phyloP scores from a whole-genome alignment of 768 basidiomycete genomes.

The Rhizopogon vinicolor region DNA sequence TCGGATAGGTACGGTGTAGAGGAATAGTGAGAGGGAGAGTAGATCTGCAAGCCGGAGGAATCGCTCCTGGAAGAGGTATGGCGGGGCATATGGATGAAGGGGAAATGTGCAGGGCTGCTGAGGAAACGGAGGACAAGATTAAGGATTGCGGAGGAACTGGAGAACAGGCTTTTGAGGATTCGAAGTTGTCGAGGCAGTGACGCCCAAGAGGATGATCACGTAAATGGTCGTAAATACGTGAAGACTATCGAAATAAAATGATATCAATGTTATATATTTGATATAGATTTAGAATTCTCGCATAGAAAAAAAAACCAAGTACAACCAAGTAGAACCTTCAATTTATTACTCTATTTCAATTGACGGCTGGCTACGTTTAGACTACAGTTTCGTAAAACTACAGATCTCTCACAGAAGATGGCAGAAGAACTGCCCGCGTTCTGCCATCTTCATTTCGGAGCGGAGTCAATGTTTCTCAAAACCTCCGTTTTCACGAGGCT shows the following conservation, averaged over 20 bases:
- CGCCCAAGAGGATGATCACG: conserved; percentile 21
- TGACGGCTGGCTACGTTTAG: conserved; percentile 24
- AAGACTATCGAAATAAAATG: conserved; percentile 13
- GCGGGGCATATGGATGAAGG: conserved; percentile 21
- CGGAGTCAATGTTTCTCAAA: neutral
- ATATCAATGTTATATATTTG: conserved; percentile 18
- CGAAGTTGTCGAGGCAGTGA: conserved; percentile 31
- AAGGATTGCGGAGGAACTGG: conserved; percentile 18
- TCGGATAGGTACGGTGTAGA: conserved; percentile 23
- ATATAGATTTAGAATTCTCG: conserved; percentile 12
- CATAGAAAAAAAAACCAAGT: neutral
- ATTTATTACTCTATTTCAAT: conserved; percentile 13
- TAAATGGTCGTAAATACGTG: conserved; percentile 19
- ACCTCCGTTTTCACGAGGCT: neutral
- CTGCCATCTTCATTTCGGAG: neutral
- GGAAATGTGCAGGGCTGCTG: conserved; percentile 22
- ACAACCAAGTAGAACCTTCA: conserved; percentile 29
- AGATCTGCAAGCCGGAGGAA: conserved; percentile 7
- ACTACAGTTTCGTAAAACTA: conserved; percentile 8
- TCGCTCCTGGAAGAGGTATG: conserved; percentile 24
- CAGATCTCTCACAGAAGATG: too few species aligned
- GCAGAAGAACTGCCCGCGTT: too few species aligned
- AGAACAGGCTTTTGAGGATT: conserved; percentile 29
- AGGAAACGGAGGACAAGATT: conserved; percentile 16
- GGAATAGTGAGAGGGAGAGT: conserved; percentile 14